Evolutionary conservation across 2,329 filamentous ascomycete species (phyloP).

Genomic region (Colletotrichum sp.): DNA sequence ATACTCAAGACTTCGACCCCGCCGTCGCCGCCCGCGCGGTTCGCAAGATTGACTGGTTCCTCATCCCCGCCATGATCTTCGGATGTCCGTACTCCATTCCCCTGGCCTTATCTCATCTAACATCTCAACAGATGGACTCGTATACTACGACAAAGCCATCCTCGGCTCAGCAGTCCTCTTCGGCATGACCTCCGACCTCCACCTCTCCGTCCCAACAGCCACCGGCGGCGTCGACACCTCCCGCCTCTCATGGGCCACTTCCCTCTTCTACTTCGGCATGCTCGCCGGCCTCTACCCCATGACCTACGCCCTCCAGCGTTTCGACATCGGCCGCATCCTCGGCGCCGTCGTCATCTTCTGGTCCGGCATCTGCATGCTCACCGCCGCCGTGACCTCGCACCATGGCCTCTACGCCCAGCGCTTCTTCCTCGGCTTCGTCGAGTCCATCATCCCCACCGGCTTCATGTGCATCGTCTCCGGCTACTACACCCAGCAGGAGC

Average conservation of each 20-base stretch:
- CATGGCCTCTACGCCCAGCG: conserved; percentile 70
- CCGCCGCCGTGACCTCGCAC: conserved; percentile 68
- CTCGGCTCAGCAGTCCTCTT: conserved; percentile 76
- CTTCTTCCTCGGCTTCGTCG: conserved; percentile 68
- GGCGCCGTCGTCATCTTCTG: conserved; percentile 69
- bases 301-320: conserved; percentile 73
- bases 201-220: conserved; percentile 58
- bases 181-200: conserved; percentile 75
- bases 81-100: conserved; percentile 36
- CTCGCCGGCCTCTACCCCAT: conserved; percentile 76
- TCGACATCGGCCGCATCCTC: conserved; percentile 68
- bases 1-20: conserved; percentile 58
- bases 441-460: conserved; percentile 68
- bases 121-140: conserved; percentile 38
- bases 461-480: conserved; percentile 69
- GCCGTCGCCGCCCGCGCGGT: conserved; percentile 60
- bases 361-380: conserved; percentile 71
- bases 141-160: conserved; percentile 67
- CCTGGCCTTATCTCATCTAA: neutral
- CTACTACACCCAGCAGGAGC: conserved; percentile 71
- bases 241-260: conserved; percentile 78
- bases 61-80: conserved; percentile 72
- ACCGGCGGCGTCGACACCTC: conserved; percentile 62
- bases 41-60: conserved; percentile 69
- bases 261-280: conserved; percentile 83